Percentiles rank a stretch among this genome's conserved stretches.
These are phyloP conservation scores for Coniochaeta prunicola DNA, from an alignment of 2,329 filamentous ascomycete genomes.

Conservation along the genomic window DNA sequence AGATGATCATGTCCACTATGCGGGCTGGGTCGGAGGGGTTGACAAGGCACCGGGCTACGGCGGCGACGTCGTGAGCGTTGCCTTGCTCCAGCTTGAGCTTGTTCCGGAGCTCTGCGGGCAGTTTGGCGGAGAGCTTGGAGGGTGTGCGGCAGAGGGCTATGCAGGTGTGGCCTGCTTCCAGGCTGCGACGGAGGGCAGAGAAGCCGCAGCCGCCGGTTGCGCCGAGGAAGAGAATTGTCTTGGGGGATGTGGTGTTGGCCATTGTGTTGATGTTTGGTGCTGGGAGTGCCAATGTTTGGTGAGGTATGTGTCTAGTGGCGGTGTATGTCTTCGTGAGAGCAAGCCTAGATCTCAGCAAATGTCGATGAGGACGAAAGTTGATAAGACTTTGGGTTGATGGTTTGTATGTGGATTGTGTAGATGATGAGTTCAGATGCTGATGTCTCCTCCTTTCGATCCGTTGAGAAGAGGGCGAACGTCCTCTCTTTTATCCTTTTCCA, in stretches of 20 bases:
- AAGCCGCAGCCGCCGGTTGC: slow-evolving; percentile 43
- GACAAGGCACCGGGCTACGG: slow-evolving; percentile 28
- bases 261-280: slow-evolving; percentile 5
- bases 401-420: neutral
- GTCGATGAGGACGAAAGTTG: neutral
- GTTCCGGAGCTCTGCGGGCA: slow-evolving; percentile 26
- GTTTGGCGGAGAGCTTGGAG: slow-evolving; percentile 33
- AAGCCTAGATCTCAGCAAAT: no score
- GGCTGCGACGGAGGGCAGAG: slow-evolving; percentile 34
- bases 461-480: neutral
- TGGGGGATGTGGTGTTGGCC: slow-evolving; percentile 12
- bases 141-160: slow-evolving; percentile 43
- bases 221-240: slow-evolving; percentile 45
- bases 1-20: slow-evolving; percentile 39
- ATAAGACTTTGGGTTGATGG: neutral
- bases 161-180: slow-evolving; percentile 38
- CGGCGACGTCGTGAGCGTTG: slow-evolving; percentile 34
- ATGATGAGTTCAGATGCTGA: neutral
- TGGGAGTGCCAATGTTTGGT: neutral
- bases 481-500: neutral
- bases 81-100: slow-evolving; percentile 30
- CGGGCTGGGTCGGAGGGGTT: slow-evolving; percentile 15
- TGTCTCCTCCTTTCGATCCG: neutral
- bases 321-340: no score
- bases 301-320: neutral